Evolutionary conservation across 192 early-diverging fungal species (phyloP), one percentile per base, ranked within the genome.

Genomic region (Coemansia sp.): DNA sequence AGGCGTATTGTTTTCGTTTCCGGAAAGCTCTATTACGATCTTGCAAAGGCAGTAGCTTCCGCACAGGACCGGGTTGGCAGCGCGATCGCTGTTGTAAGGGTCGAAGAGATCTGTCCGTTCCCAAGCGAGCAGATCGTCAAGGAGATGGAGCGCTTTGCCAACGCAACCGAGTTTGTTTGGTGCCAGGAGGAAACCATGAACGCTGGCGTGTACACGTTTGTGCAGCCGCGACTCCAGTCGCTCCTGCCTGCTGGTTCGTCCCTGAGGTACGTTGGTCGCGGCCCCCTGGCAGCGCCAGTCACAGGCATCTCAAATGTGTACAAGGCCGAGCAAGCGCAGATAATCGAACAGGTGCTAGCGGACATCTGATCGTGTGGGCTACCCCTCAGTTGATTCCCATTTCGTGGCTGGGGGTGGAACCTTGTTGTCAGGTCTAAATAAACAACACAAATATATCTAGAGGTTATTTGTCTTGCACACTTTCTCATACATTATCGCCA

Each of bases 171-270:
- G 47, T 90, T 87, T 67, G 71, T 86, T 6, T 92, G 88, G 88
- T 89, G 86, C 65, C 90, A 91, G 67, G 96, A 98, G 69, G 96
- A 98, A 65, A 94, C 94, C 29, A 89, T 96, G 81, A 98, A 98
- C 61, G 86, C 89, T 38, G 96, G 96, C 19, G 88, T 87, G 14
- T 97, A 89, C 68, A 75, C 89, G 2, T 98, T 92, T 84, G 86
- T 95, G 60, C 88, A 84, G 62, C 96, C 94, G 25, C 83, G 96
- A 42, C 73, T 98, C 57, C 80, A 84, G 61, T 87, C 90, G 36
- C 52, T 95, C 28, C 55, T 97, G 23, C 90, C 94, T 37, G 47
- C 61, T 25, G 63, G 62, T 8, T 41, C 61, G 28, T 31, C 65
- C 19, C 54, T 92, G 19, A 59, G 68, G 29, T 96, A 93, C 68